Evolutionary conservation across 345 rosid genomes (phyloP).

Genomic region (Hibiscus syriacus): DNA sequence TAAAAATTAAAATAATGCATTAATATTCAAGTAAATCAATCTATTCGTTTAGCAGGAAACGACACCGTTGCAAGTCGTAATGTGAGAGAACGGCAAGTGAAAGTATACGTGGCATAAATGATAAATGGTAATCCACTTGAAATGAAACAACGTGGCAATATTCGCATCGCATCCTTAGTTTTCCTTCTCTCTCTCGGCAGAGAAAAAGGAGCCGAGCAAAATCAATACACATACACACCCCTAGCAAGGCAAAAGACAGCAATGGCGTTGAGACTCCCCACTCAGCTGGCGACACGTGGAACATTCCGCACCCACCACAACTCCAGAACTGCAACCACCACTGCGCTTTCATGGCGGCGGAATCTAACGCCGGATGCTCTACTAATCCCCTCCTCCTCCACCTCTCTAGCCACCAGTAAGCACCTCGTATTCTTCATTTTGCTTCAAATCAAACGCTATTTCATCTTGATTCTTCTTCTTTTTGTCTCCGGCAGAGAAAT

Average conservation of each 20-base stretch:
- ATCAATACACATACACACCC: neutral
- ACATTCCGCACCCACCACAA: neutral
- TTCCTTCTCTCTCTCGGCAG: neutral
- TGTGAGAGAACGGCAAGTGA: no score
- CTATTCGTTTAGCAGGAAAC: neutral
- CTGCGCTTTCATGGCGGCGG: slow-evolving; percentile 8
- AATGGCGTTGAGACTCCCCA: slow-evolving; percentile 8
- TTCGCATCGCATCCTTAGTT: slow-evolving; percentile 5
- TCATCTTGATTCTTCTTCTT: neutral
- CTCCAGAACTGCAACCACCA: neutral
- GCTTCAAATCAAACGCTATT: neutral
- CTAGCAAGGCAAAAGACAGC: neutral
- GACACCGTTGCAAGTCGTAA: neutral
- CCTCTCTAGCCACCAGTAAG: slow-evolving; percentile 7
- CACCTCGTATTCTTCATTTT: neutral
- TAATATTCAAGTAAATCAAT: no score
- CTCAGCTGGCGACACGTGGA: slow-evolving; percentile 17
- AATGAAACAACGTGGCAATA: slow-evolving; percentile 8
- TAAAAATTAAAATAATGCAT: no score
- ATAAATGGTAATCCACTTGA: neutral
- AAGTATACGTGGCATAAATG: neutral
- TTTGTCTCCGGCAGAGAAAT: slow-evolving; percentile 15
- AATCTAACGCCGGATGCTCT: neutral
- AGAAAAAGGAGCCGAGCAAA: neutral
- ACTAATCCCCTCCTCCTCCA: neutral